A percentile compares a stretch with the other conserved stretches of the same genome.
These are phyloP conservation scores for Karstenula rhodostoma DNA, from an alignment of 2,329 filamentous ascomycete genomes.

Conservation along the genomic window DNA sequence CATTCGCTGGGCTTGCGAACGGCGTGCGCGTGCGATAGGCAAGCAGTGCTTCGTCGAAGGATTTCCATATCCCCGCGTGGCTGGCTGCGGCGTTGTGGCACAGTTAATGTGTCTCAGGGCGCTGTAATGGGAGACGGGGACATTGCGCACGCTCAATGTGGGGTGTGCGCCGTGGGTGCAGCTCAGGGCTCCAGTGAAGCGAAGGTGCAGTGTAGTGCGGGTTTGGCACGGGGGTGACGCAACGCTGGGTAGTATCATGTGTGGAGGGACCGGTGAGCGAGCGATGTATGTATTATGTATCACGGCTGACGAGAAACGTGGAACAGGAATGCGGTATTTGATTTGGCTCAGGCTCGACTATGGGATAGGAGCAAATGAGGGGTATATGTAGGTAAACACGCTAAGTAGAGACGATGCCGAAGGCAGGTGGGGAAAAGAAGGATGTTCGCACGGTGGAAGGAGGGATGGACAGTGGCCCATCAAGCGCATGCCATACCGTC, in stretches of 20 bases:
- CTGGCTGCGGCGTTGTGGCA: too few species aligned
- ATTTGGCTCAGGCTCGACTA: conserved; percentile 2
- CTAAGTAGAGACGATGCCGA: neutral
- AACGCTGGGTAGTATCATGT: too few species aligned
- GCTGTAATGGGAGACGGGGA: too few species aligned
- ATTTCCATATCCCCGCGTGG: too few species aligned
- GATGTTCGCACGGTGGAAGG: neutral
- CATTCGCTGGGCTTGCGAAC: too few species aligned
- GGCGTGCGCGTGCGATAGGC: neutral
- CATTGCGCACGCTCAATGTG: too few species aligned
- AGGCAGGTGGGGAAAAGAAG: neutral
- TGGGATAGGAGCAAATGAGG: conserved; percentile 3
- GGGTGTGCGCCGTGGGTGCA: too few species aligned
- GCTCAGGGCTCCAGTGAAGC: too few species aligned
- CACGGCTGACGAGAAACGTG: neutral
- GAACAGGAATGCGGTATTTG: neutral
- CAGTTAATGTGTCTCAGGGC: too few species aligned
- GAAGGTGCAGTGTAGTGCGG: too few species aligned
- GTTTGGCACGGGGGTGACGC: neutral
- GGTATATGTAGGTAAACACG: conserved; percentile 4
- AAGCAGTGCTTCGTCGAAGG: neutral
- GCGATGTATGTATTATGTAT: neutral
- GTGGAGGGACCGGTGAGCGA: neutral
- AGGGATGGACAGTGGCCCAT: neutral
- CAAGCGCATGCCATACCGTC: neutral